Evolutionary conservation across 2,329 filamentous ascomycete species (phyloP).

Genomic region (Stagonosporopsis cucurbitacearum): DNA sequence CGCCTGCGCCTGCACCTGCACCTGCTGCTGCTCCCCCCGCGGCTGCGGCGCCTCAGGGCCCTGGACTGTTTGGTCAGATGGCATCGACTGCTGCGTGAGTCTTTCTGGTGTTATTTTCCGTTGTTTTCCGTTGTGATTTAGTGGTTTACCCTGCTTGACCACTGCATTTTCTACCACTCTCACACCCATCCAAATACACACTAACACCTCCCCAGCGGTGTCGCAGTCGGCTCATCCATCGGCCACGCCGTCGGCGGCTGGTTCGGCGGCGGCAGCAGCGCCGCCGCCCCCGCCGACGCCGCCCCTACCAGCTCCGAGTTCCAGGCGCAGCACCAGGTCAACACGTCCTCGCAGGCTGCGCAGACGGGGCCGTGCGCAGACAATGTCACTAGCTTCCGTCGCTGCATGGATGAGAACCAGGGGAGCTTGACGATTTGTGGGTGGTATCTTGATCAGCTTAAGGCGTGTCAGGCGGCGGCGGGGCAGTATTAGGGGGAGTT

Average conservation of each 20-base stretch:
- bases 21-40: conserved; percentile 57
- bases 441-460: conserved; percentile 96
- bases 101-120: too few species aligned
- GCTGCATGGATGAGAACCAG: conserved; percentile 94
- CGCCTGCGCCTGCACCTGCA: conserved; percentile 54
- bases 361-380: conserved; percentile 65
- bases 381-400: conserved; percentile 85
- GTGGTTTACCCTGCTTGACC: too few species aligned
- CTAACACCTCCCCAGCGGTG: conserved; percentile 68
- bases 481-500: conserved; percentile 54
- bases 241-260: conserved; percentile 92
- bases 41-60: conserved; percentile 64
- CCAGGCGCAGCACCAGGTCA: conserved; percentile 29
- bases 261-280: conserved; percentile 76
- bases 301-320: conserved; percentile 45
- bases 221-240: conserved; percentile 93
- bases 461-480: conserved; percentile 58
- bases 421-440: conserved; percentile 96
- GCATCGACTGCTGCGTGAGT: conserved; percentile 96
- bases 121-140: too few species aligned
- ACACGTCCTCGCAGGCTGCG: conserved; percentile 51
- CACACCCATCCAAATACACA: too few species aligned
- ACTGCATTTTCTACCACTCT: too few species aligned
- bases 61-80: conserved; percentile 95
- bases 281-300: conserved; percentile 60